A percentile compares a stretch with the other conserved stretches of the same genome.
phyloP scores from a whole-genome alignment of 441 rosid genomes.

The Daphne laureola region DNA sequence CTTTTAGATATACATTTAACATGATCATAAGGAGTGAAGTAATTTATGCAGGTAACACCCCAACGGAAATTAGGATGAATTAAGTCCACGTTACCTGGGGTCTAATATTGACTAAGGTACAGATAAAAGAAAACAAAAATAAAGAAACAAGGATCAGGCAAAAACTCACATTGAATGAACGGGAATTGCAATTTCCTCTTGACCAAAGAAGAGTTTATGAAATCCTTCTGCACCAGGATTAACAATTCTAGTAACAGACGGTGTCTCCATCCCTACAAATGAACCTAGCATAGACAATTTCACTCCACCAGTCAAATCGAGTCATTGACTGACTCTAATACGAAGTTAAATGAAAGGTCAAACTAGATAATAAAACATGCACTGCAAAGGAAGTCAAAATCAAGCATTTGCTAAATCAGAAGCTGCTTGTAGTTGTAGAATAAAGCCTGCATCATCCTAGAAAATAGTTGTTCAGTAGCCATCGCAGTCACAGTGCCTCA shows the following conservation, averaged over 20 bases:
- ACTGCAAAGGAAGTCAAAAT: conserved; percentile 71
- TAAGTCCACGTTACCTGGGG: too few relatives aligned
- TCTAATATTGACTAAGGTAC: neutral
- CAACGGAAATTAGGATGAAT: too few relatives aligned
- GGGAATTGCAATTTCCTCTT: conserved; percentile 69
- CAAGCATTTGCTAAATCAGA: conserved; percentile 69
- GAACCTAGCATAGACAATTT: too few relatives aligned
- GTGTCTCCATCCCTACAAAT: conserved; percentile 49
- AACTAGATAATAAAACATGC: conserved; percentile 1
- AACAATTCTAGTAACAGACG: conserved; percentile 61
- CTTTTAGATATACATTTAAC: too few relatives aligned
- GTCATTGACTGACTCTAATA: neutral
- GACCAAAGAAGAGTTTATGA: conserved; percentile 65
- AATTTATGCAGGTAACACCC: too few relatives aligned
- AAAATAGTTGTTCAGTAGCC: conserved; percentile 64
- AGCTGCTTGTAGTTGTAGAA: conserved; percentile 66
- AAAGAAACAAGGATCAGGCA: neutral
- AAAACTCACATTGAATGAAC: conserved; percentile 47
- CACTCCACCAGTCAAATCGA: neutral
- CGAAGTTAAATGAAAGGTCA: neutral
- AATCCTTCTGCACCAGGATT: conserved; percentile 66
- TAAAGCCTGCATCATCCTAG: conserved; percentile 46
- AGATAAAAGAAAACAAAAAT: neutral
- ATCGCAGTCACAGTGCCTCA: conserved; percentile 20
- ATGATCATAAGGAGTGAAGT: too few relatives aligned